Evolutionary conservation across 257 asterid species (phyloP).

Genomic region (Gardenia jasminoides): DNA sequence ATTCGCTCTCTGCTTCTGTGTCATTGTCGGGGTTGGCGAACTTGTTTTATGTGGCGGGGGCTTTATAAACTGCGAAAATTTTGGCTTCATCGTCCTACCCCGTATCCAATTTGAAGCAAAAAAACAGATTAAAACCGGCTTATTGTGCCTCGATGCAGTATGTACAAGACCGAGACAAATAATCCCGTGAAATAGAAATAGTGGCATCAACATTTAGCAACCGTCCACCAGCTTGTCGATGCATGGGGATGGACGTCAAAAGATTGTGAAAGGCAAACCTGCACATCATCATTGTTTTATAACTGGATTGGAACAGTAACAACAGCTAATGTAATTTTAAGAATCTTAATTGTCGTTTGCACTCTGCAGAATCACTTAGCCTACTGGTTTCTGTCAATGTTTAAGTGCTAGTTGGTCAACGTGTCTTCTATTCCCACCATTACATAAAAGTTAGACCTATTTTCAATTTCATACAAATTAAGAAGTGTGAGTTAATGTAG

Average conservation of each 20-base stretch:
- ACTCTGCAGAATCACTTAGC: not conserved
- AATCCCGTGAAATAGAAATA: slow-evolving; percentile 17
- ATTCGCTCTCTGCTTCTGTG: slow-evolving; percentile 1
- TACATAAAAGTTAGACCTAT: too few species aligned
- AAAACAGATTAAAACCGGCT: not conserved
- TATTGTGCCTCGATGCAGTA: not conserved
- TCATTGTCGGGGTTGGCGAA: slow-evolving; percentile 1
- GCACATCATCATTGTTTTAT: not conserved
- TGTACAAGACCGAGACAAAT: not conserved
- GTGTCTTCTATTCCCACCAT: not conserved
- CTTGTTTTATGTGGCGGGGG: not conserved
- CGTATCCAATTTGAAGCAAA: not conserved
- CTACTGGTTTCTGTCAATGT: not conserved
- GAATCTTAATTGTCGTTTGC: not conserved
- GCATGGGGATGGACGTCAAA: not conserved
- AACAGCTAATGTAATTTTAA: not conserved
- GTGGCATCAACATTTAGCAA: slow-evolving; percentile 2
- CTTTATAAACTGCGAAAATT: not conserved
- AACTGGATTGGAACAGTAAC: not conserved
- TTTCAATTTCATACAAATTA: too few species aligned
- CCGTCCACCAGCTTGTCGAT: slow-evolving; percentile 1
- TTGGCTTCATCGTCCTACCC: not conserved
- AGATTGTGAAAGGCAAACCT: not conserved
- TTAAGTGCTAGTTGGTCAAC: not conserved
- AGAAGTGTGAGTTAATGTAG: too few species aligned